A percentile compares a stretch with the other conserved stretches of the same genome.
Evolutionary conservation across 2,329 filamentous ascomycete species (phyloP).

Genomic region (Macroventuria anomochaeta): DNA sequence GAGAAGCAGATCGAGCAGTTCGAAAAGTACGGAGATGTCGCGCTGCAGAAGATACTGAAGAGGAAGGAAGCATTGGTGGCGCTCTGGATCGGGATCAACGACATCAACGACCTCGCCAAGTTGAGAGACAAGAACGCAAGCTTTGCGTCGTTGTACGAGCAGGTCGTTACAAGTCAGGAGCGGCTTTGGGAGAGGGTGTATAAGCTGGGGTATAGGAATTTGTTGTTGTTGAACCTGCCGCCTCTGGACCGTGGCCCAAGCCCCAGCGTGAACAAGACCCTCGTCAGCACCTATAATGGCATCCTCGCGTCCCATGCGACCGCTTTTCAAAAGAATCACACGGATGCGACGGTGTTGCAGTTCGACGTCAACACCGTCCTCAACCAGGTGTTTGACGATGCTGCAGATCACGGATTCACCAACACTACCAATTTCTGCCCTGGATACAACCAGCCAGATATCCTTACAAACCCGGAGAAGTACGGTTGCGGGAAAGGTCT

Average conservation of each 20-base stretch:
- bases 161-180: conserved; percentile 53
- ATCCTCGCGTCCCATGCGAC: conserved; percentile 47
- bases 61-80: conserved; percentile 54
- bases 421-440: conserved; percentile 57
- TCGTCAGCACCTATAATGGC: conserved; percentile 55
- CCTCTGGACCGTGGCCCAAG: conserved; percentile 13
- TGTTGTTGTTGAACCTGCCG: conserved; percentile 45
- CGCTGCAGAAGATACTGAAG: conserved; percentile 44
- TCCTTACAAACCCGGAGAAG: conserved; percentile 50
- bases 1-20: conserved; percentile 61
- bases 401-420: conserved; percentile 51
- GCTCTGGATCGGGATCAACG: conserved; percentile 65
- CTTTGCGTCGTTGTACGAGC: conserved; percentile 56
- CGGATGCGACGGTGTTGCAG: conserved; percentile 48
- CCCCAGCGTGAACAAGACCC: conserved; percentile 25
- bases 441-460: conserved; percentile 56
- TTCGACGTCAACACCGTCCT: conserved; percentile 56
- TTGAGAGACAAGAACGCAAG: conserved; percentile 47
- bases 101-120: conserved; percentile 59
- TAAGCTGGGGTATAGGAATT: conserved; percentile 53
- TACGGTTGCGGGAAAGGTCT: conserved; percentile 56
- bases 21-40: conserved; percentile 53
- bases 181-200: conserved; percentile 52
- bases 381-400: conserved; percentile 53
- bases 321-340: conserved; percentile 43